Evolutionary conservation across 2,329 filamentous ascomycete species (phyloP).

Genomic region (Didymella glomerata): DNA sequence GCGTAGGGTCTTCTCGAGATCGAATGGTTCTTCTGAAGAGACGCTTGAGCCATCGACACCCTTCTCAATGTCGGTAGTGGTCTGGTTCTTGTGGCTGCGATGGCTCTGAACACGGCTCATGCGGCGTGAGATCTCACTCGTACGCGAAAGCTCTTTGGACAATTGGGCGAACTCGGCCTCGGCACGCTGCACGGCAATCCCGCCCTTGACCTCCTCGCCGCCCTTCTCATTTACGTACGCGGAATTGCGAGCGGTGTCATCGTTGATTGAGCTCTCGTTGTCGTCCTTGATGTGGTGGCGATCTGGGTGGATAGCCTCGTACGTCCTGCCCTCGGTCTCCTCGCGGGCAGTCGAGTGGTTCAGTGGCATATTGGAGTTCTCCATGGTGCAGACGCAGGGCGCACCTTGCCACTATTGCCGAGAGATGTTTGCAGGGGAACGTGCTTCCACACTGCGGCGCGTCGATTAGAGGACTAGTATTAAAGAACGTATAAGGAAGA

Average conservation of each 20-base stretch:
- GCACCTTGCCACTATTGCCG: constrained; percentile 26
- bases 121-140: constrained; percentile 50
- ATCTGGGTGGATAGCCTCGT: constrained; percentile 42
- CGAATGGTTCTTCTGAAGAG: constrained; percentile 65
- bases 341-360: constrained; percentile 33
- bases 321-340: constrained; percentile 37
- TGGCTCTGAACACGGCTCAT: constrained; percentile 57
- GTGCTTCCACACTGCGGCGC: constrained; percentile 12
- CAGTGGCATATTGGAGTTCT: constrained; percentile 33
- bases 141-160: constrained; percentile 56
- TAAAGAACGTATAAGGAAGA: constrained; percentile 27
- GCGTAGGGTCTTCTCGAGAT: constrained; percentile 77
- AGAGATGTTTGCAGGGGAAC: constrained; percentile 9
- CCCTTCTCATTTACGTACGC: constrained; percentile 32
- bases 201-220: constrained; percentile 20
- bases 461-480: constrained; percentile 19
- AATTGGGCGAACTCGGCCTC: constrained; percentile 76
- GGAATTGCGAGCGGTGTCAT: constrained; percentile 33
- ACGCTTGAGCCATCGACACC: constrained; percentile 46
- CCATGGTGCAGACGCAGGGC: constrained; percentile 37
- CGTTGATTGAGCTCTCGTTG: constrained; percentile 33
- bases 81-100: constrained; percentile 51
- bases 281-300: constrained; percentile 27
- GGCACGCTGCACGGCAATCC: constrained; percentile 71
- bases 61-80: constrained; percentile 68